Evolutionary conservation across 1,284 basidiomycete species (phyloP), one percentile per base, ranked within the genome.

Genomic region (Sporisorium sorghi): DNA sequence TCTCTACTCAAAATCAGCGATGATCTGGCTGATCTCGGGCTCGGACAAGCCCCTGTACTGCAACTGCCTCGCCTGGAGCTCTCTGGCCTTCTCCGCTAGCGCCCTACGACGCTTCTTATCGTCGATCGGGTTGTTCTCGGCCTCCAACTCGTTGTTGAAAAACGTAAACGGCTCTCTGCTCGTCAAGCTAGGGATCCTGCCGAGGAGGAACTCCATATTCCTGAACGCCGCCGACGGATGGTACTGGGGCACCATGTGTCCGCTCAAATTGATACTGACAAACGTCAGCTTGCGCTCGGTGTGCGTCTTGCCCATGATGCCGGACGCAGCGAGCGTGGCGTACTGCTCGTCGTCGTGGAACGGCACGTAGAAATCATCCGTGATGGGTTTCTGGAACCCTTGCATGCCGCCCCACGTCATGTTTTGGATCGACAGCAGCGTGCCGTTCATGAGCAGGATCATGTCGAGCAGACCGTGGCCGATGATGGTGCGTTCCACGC

Each of bases 161-260:
- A 58, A 59, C 23, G 37, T 62, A 26, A 74, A 74, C 11, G 71
- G 71, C 14, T 42, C 30, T 14, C 40, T 32, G 48, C 53, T 58
- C 8, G 39, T 15, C 39, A 75, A 32, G 30, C 63, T 71, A 30
- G 62, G 54, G 21, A 81, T 69, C 28, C 80, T 62, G 7, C 83
- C 83, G 0, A 83, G 52, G 5, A 84, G 51, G 63, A 76, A 84
- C 46, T 83, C 61, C 19, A 77, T 64, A 37, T 79, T 62, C 21
- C 77, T 58, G 72, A 58, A 83, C 3, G 78, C 76, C 0, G 72
- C 62, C 14, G 57, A 39, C 1, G 82, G 82, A 30, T 75, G 50
- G 61, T 82, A 82, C 42, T 83, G 75, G 1, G 82, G 81, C 8
- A 81, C 70, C 79, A 80, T 81, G 59, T 81, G 78, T 5, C 77